Evolutionary conservation across 805 yeast genomes (phyloP), one percentile per base, ranked within the genome.

Genomic region (Kazachstania taianensis): DNA sequence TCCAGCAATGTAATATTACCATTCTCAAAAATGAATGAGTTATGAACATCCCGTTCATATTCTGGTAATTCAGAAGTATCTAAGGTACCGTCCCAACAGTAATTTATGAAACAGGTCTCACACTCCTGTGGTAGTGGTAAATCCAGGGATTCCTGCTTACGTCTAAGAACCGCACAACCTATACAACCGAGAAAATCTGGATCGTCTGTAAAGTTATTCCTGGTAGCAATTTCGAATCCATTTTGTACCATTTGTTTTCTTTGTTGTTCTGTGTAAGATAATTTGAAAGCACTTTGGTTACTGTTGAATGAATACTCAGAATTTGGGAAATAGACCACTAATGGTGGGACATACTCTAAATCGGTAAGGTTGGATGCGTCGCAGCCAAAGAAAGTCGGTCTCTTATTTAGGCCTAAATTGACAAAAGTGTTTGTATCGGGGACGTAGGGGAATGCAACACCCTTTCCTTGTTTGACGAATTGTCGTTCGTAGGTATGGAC

Each of bases 331-430:
- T 81, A 83, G 10, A 85, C 74, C 25, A 85, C 67, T 39, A 84
- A 64, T 2, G 94, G 94, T 18, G 87, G 86, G 30, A 67, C 63
- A 17, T 66, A 62, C 30, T 65, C 53, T 41, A 78, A 62, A 12
- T 57, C 61, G 5, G 86, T 75, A 51, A 78, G 59, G 50, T 81
- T 80, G 1, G 59, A 44, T 4, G 81, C 68, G 51, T 81, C 71
- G 59, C 95, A 84, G 23, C 95, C 95, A 54, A 85, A 85, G 62
- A 85, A 84, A 1, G 80, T 68, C 32, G 94, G 94, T 40, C 62
- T 69, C 7, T 77, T 65, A 12, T 83, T 78, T 43, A 83, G 64
- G 39, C 80, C 81, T 43, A 62, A 48, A 40, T 69, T 67, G 18
- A 72, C 51, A 56, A 83, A 80, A 0, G 86, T 70, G 28, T 67